Evolutionary conservation across 768 basidiomycete genomes (phyloP).

Genomic region (Lactarius hengduanensis): DNA sequence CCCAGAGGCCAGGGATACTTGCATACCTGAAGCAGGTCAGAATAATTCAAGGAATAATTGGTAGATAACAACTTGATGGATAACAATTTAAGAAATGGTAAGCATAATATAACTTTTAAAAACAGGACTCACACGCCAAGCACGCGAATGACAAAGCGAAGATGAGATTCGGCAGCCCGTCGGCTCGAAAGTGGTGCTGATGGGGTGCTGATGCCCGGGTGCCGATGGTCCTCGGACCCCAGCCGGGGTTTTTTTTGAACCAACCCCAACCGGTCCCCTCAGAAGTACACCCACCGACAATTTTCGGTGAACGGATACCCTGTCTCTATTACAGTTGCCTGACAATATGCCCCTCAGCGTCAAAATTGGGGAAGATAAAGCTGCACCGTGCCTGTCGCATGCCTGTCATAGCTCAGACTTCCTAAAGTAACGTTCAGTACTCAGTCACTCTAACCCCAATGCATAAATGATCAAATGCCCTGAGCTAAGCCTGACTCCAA

Average conservation of each 20-base stretch:
- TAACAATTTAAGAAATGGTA: too few relatives aligned
- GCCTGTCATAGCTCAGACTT: not conserved
- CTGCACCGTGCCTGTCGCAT: not conserved
- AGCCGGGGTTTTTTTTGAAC: not conserved
- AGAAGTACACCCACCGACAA: not conserved
- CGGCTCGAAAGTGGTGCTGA: too few relatives aligned
- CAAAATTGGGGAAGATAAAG: not conserved
- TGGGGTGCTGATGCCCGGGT: too few relatives aligned
- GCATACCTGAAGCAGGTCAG: too few relatives aligned
- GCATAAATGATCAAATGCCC: not conserved
- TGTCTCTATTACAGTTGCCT: not conserved
- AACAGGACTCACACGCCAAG: too few relatives aligned
- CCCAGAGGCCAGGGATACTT: too few relatives aligned
- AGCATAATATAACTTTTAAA: too few relatives aligned
- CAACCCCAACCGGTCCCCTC: not conserved
- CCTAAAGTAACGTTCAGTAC: not conserved
- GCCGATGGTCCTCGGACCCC: not conserved
- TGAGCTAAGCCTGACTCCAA: not conserved
- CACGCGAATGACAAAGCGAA: too few relatives aligned
- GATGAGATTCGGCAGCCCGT: not conserved
- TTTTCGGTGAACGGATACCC: not conserved
- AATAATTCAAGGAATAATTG: too few relatives aligned
- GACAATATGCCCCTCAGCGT: not conserved
- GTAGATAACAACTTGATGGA: too few relatives aligned
- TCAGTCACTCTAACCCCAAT: not conserved